Evolutionary conservation across 2,329 filamentous ascomycete genomes (phyloP).

Genomic region (Pseudogymnoascus sp.): DNA sequence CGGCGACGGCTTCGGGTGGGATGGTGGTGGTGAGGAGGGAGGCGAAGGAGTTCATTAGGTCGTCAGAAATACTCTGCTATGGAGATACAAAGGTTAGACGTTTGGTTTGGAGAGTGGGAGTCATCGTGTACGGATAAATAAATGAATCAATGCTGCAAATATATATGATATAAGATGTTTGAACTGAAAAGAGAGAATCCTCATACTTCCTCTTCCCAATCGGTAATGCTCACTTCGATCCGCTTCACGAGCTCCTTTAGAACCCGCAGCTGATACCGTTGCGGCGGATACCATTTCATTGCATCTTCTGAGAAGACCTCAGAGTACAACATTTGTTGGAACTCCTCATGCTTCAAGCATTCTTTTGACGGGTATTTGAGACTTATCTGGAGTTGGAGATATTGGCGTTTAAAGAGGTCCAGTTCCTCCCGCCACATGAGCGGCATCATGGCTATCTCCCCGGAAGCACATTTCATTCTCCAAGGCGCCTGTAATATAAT

Average conservation of each 20-base stretch:
- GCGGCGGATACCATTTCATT: conserved; percentile 54
- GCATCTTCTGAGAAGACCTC: conserved; percentile 58
- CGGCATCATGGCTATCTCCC: conserved; percentile 28
- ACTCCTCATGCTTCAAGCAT: conserved; percentile 51
- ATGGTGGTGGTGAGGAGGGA: conserved; percentile 57
- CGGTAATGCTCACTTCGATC: conserved; percentile 67
- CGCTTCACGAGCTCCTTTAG: conserved; percentile 65
- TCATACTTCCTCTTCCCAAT: conserved; percentile 81
- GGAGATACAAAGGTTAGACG: conserved; percentile 24
- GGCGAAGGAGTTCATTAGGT: conserved; percentile 65
- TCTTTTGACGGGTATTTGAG: conserved; percentile 58
- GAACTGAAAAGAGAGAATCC: conserved; percentile 32
- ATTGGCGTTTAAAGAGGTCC: conserved; percentile 63
- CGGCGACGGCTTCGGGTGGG: conserved; percentile 57
- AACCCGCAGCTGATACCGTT: conserved; percentile 63
- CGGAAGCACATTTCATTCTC: conserved; percentile 18
- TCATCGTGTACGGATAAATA: background rate
- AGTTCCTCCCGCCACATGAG: conserved; percentile 30
- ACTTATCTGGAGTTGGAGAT: conserved; percentile 64
- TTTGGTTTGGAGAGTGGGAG: conserved; percentile 1
- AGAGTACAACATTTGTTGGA: conserved; percentile 62
- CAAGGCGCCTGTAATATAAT: conserved; percentile 19
- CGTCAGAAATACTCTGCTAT: conserved; percentile 72
- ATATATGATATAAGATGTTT: conserved; percentile 15
- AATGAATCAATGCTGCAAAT: conserved; percentile 14